Base-by-base conservation (phyloP, 345 rosid species). In the Melaleuca alternifolia region DNA sequence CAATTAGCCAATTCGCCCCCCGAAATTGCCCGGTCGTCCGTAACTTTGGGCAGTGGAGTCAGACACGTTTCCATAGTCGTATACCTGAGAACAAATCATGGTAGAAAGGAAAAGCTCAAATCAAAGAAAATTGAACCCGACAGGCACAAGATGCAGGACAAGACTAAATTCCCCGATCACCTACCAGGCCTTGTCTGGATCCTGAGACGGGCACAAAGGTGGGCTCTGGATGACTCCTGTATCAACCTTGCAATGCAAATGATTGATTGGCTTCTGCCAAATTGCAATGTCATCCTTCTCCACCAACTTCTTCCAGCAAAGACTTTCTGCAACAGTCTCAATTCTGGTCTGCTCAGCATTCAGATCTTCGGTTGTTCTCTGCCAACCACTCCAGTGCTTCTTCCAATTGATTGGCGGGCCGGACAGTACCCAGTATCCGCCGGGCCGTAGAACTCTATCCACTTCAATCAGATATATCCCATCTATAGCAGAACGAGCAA, bases 371-470 rank as follows among this genome's bases (percentile, higher is more conserved):
- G 21, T 62, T 12, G 96, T 89, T 87, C 96, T 91, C 10, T 61
- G 46, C 96, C 96, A 93, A 2, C 96, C 95, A 86, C 83, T 88
- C 92, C 93, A 94, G 51, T 93, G 83, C 7, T 5, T 75, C 89
- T 86, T 88, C 97, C 97, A 95, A 54, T 90, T 90, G 83, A 95
- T 91, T 1, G 96, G 97, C 11, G 97, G 97, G 44, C 97, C 97
- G 0, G 97, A 95, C 44, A 95, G 89, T 61, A 95, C 87, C 97
- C 97, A 95, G 89, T 93, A 93, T 20, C 97, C 96, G 2, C 97
- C 97, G 6, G 97, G 96, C 51, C 96, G 86, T 18, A 95, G 88
- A 83, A 95, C 86, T 87, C 97, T 71, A 85, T 95, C 96, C n/a
- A 93, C 93, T 87, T 95, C 97, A 1, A 91, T 91, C 82, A 95